Percentiles rank a stretch among this genome's conserved stretches.
These are phyloP conservation scores for Suhomyces faveliae DNA, from an alignment of 805 yeast genomes.

Conservation along the genomic window DNA sequence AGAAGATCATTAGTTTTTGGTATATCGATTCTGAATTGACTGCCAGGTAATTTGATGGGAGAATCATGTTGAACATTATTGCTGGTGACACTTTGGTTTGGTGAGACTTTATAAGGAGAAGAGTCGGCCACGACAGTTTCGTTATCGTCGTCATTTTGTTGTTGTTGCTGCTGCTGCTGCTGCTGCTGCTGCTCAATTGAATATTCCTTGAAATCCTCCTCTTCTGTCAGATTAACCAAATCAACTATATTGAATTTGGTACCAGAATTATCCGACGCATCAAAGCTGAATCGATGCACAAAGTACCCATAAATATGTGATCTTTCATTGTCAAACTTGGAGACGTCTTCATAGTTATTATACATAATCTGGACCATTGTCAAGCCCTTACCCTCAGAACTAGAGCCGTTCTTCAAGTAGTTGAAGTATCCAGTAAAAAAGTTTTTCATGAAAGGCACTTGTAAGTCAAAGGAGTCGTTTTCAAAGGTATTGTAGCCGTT, in stretches of 20 bases:
- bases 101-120: slow-evolving; percentile 33
- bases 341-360: slow-evolving; percentile 17
- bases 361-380: slow-evolving; percentile 32
- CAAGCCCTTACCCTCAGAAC: slow-evolving; percentile 18
- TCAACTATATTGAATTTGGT: slow-evolving; percentile 11
- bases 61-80: slow-evolving; percentile 8
- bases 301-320: slow-evolving; percentile 22
- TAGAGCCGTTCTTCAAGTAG: slow-evolving; percentile 32
- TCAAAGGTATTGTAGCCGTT: slow-evolving; percentile 29
- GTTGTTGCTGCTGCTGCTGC: not conserved
- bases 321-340: slow-evolving; percentile 3
- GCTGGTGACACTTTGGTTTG: slow-evolving; percentile 7
- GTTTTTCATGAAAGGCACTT: slow-evolving; percentile 36
- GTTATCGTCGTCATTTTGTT: slow-evolving; percentile 26
- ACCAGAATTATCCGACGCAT: slow-evolving; percentile 9
- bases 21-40: slow-evolving; percentile 18
- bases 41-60: slow-evolving; percentile 13
- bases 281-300: slow-evolving; percentile 22
- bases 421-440: slow-evolving; percentile 42
- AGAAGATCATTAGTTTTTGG: slow-evolving; percentile 11
- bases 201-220: slow-evolving; percentile 4
- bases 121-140: slow-evolving; percentile 43
- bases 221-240: slow-evolving; percentile 8
- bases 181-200: not conserved
- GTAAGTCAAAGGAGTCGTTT: slow-evolving; percentile 20